Evolutionary conservation across 441 rosid species (phyloP).

Genomic region (Euphorbia schlechtendalii): DNA sequence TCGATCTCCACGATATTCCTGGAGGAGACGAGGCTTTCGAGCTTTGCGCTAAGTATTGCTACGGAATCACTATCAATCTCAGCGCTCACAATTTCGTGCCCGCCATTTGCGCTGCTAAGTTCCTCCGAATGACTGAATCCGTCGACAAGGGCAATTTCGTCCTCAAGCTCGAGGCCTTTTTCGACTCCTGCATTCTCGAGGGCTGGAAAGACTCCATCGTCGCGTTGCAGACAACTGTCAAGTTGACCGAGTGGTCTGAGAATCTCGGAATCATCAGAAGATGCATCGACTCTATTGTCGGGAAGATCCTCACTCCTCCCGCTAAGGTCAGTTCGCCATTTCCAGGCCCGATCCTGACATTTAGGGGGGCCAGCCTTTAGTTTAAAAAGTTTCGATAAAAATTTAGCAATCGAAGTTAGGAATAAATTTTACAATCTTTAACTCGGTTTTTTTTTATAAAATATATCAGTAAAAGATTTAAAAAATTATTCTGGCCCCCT

Average conservation of each 20-base stretch:
- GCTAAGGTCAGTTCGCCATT: constrained; percentile 40
- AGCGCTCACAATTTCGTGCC: constrained; percentile 78
- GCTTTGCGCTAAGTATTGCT: constrained; percentile 90
- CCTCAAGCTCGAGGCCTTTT: constrained; percentile 81
- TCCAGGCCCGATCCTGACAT: too few relatives aligned
- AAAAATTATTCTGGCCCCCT: too few relatives aligned
- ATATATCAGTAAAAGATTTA: too few relatives aligned
- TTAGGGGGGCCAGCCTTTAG: too few relatives aligned
- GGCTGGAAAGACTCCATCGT: constrained; percentile 95
- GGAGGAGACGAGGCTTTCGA: constrained; percentile 96
- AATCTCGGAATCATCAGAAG: constrained; percentile 75
- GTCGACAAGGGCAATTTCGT: constrained; percentile 74
- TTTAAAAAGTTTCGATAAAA: too few relatives aligned
- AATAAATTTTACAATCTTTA: too few relatives aligned
- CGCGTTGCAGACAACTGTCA: constrained; percentile 60
- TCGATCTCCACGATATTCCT: constrained; percentile 84
- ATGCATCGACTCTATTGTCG: constrained; percentile 77
- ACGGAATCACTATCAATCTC: constrained; percentile 80
- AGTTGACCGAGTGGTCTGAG: constrained; percentile 84
- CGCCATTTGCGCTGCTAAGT: constrained; percentile 87
- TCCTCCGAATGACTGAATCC: constrained; percentile 83
- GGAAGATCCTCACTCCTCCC: constrained; percentile 70
- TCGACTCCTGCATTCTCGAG: constrained; percentile 79
- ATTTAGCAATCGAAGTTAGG: too few relatives aligned
- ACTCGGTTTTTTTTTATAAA: too few relatives aligned